phyloP scores from a whole-genome alignment of 441 rosid species.

The Populus trichocarpa region DNA sequence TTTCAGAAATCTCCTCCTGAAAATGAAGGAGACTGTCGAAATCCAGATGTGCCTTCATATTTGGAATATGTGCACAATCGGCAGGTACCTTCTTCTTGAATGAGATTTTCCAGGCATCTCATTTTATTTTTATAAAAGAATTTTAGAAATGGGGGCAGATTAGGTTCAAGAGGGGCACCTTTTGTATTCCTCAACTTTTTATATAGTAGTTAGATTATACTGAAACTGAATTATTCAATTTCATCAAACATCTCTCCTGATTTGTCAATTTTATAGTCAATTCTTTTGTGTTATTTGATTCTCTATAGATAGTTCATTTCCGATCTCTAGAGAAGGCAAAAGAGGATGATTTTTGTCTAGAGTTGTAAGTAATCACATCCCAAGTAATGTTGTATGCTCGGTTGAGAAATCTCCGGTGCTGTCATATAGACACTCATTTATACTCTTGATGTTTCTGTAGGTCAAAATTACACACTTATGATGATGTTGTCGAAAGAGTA shows the following conservation, averaged over 20 bases:
- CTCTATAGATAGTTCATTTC: constrained; percentile 70
- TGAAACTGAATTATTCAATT: not conserved
- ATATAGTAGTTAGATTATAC: not conserved
- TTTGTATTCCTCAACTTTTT: not conserved
- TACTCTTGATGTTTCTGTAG: constrained; percentile 11
- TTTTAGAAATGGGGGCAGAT: not conserved
- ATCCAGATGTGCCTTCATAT: constrained; percentile 91
- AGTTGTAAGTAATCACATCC: constrained; percentile 58
- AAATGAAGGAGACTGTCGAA: constrained; percentile 51
- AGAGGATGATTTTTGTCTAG: constrained; percentile 83
- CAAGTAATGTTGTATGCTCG: constrained; percentile 6
- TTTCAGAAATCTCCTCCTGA: constrained; percentile 67
- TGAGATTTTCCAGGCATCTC: not conserved
- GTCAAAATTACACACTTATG: too few species aligned
- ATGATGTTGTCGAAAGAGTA: too few species aligned
- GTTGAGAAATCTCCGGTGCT: not conserved
- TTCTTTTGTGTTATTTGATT: constrained; percentile 15
- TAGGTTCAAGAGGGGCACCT: not conserved
- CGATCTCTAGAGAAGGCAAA: constrained; percentile 83
- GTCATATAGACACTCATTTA: constrained; percentile 16
- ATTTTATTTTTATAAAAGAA: not conserved
- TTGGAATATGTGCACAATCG: constrained; percentile 94
- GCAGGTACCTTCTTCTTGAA: constrained; percentile 49
- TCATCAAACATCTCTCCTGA: not conserved
- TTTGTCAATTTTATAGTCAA: not conserved